Conservation (phyloP, 2,329 filamentous ascomycete genomes). For the Celoporthe dispersa region DNA sequence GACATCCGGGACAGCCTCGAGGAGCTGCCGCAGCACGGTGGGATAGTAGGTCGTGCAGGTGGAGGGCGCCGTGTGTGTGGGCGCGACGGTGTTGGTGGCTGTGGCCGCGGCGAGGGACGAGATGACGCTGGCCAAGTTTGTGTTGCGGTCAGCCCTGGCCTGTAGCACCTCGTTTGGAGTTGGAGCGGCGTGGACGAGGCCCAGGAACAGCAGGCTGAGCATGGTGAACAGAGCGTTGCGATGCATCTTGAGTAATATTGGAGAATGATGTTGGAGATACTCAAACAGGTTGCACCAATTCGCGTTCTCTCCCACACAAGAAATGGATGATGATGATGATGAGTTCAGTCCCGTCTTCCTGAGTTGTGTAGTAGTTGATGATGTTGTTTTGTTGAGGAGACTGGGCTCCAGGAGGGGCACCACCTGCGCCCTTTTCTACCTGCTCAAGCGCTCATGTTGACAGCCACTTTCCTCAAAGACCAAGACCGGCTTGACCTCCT, state of each 20-base stretch:
- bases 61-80: conserved; percentile 24
- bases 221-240: conserved; percentile 11
- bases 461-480: conserved; percentile 8
- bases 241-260: conserved; percentile 18
- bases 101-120: not conserved
- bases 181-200: conserved; percentile 16
- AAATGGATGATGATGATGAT: not conserved
- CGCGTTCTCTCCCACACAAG: not conserved
- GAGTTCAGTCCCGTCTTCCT: not conserved
- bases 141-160: not conserved
- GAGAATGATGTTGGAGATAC: conserved; percentile 1
- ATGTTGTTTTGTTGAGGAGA: conserved; percentile 1
- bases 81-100: conserved; percentile 7
- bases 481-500: not conserved
- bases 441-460: conserved; percentile 8
- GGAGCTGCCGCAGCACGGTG: conserved; percentile 24
- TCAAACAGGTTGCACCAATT: not conserved
- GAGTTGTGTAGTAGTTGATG: conserved; percentile 2
- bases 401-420: not conserved
- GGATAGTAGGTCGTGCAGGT: conserved; percentile 29
- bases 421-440: conserved; percentile 4
- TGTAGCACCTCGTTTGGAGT: not conserved
- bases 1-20: conserved; percentile 18
- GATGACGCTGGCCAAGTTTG: not conserved
- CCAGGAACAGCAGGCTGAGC: conserved; percentile 15